Evolutionary conservation across 2,329 filamentous ascomycete genomes (phyloP).

Genomic region (Dendryphion nanum): DNA sequence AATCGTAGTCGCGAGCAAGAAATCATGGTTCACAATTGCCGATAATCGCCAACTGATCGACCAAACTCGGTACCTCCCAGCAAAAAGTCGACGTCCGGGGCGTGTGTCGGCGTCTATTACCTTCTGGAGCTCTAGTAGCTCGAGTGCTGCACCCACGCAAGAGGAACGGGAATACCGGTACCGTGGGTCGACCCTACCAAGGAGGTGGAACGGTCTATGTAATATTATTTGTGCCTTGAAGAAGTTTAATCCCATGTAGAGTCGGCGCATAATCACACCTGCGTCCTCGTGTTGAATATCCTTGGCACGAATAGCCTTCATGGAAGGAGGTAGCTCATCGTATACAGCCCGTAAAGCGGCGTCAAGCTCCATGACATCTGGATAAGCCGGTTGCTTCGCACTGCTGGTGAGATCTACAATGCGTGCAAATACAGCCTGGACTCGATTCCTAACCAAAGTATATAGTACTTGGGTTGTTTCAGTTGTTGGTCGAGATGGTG

Average conservation of each 20-base stretch:
- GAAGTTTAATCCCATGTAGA: slow-evolving; percentile 32
- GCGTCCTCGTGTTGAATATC: slow-evolving; percentile 12
- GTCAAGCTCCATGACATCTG: slow-evolving; percentile 28
- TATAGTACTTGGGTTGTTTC: slow-evolving; percentile 28
- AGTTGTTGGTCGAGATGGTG: slow-evolving; percentile 24
- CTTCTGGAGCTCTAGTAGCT: slow-evolving; percentile 45
- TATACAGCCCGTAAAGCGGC: slow-evolving; percentile 19
- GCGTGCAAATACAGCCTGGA: slow-evolving; percentile 22
- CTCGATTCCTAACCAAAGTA: slow-evolving; percentile 21
- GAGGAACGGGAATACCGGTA: slow-evolving; percentile 43
- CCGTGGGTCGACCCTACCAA: slow-evolving; percentile 33
- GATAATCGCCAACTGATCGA: slow-evolving; percentile 46
- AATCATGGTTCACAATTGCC: slow-evolving; percentile 46
- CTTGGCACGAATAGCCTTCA: slow-evolving; percentile 12
- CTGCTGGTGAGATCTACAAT: slow-evolving; percentile 29
- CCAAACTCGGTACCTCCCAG: slow-evolving; percentile 30
- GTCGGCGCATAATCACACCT: slow-evolving; percentile 20
- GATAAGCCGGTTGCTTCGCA: slow-evolving; percentile 25
- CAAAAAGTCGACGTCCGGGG: slow-evolving; percentile 30
- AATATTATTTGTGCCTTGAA: slow-evolving; percentile 35
- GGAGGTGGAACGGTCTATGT: slow-evolving; percentile 36
- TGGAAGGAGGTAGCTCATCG: slow-evolving; percentile 16
- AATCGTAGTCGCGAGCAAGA: slow-evolving; percentile 50
- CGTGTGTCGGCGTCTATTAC: slow-evolving; percentile 43
- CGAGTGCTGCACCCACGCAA: slow-evolving; percentile 47